Evolutionary conservation across 345 rosid species (phyloP).

Genomic region (Gossypioides kirkii): DNA sequence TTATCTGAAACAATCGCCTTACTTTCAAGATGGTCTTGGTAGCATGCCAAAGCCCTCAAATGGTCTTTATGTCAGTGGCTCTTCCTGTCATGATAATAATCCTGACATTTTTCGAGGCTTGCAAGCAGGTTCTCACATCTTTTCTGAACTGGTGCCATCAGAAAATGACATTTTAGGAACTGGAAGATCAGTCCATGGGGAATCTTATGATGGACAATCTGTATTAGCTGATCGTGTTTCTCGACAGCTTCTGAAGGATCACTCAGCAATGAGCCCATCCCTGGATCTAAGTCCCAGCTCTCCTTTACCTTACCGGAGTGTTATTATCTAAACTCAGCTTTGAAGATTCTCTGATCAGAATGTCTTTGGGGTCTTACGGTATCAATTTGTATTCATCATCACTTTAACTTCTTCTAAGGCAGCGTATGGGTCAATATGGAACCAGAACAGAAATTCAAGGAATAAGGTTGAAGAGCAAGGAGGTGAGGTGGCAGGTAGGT

Average conservation of each 20-base stretch:
- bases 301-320: conserved; percentile 32
- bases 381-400: conserved; percentile 15
- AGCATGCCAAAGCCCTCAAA: conserved; percentile 34
- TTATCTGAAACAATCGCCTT: conserved; percentile 36
- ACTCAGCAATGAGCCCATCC: conserved; percentile 30
- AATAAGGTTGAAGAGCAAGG: conserved; percentile 18
- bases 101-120: conserved; percentile 41
- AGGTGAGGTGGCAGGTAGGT: conserved; percentile 12
- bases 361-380: conserved; percentile 6
- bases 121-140: conserved; percentile 38
- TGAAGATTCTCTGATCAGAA: conserved; percentile 9
- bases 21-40: conserved; percentile 44
- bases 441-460: conserved; percentile 4
- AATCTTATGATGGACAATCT: conserved; percentile 41
- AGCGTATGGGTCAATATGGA: conserved; percentile 23
- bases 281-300: conserved; percentile 45
- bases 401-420: conserved; percentile 20
- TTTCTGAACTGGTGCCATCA: conserved; percentile 31
- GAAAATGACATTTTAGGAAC: conserved; percentile 35
- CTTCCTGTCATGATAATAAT: conserved; percentile 36
- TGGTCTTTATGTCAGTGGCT: conserved; percentile 28
- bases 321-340: conserved; percentile 17
- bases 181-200: conserved; percentile 32
- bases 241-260: conserved; percentile 50
- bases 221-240: conserved; percentile 54